phyloP scores from a whole-genome alignment of 371 early-diverging fungal genomes.

The Mucor mucedo region DNA sequence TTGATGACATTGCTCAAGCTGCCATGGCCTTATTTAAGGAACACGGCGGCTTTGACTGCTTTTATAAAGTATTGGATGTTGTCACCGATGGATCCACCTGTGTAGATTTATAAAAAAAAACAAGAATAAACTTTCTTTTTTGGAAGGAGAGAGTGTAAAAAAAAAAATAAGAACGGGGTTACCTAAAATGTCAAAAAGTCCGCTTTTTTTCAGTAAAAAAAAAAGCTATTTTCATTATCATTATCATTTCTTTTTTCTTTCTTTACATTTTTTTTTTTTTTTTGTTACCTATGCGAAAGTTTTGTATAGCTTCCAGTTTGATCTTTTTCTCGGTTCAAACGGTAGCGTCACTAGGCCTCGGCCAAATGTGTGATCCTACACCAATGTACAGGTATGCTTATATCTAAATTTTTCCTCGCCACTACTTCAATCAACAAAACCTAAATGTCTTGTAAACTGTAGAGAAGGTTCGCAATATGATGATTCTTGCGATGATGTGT shows the following conservation, averaged over 20 bases:
- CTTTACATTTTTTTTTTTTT: slow-evolving; percentile 5
- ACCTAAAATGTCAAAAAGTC: slow-evolving; percentile 1
- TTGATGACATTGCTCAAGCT: slow-evolving; percentile 73
- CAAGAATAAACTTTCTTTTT: neutral
- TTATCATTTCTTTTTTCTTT: slow-evolving; percentile 7
- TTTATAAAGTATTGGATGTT: slow-evolving; percentile 78
- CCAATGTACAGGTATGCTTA: slow-evolving; percentile 39
- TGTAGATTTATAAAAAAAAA: slow-evolving; percentile 20
- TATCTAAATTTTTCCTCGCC: neutral
- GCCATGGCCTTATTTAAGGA: slow-evolving; percentile 70
- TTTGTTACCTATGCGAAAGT: neutral
- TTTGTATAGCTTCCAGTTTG: slow-evolving; percentile 3
- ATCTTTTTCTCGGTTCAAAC: slow-evolving; percentile 3
- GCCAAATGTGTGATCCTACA: slow-evolving; percentile 38
- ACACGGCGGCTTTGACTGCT: slow-evolving; percentile 69
- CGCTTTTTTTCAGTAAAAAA: slow-evolving; percentile 6
- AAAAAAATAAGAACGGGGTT: neutral
- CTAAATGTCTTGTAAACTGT: neutral
- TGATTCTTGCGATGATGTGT: slow-evolving; percentile 47
- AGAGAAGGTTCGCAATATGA: slow-evolving; percentile 43
- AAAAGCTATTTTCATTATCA: slow-evolving; percentile 6
- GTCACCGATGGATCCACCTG: slow-evolving; percentile 70
- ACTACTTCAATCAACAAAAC: neutral
- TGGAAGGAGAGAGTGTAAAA: neutral
- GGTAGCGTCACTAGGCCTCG: slow-evolving; percentile 26